Evolutionary conservation across 2,329 filamentous ascomycete genomes (phyloP), one percentile per base, ranked within the genome.

Genomic region (Dothistroma septosporum): DNA sequence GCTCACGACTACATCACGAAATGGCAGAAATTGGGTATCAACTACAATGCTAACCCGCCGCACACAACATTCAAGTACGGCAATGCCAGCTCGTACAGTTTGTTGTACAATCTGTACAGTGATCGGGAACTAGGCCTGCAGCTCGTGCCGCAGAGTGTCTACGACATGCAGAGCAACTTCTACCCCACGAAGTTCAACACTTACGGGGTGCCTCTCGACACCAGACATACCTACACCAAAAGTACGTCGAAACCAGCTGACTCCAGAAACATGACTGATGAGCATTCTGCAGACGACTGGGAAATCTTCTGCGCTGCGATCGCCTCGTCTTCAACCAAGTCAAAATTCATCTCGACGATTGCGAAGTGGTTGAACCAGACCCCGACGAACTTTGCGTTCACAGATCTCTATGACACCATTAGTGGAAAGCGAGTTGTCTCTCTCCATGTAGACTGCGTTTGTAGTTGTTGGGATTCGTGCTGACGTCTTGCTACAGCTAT

Each of bases 61-160:
- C 82, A 83, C 64, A 76, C 80, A 0, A 82, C 78, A 0, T 74
- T 84, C 56, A 76, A 74, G 28, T 85, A 84, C 67, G 77, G 77
- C 33, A 67, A 72, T 52, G 14, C 60, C 2, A 58, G 58, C 12
- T 69, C 70, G 1, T 71, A 68, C 53, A 67, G 78, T 33, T 75
- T 85, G 4, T 74, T 85, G 12, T 85, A 85, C 73, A 85, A 84
- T 55, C 74, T 83, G 6, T 85, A 77, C 70, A 76, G 77, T 33
- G 82, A 84, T 66, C 68, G 70, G 1, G 75, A 82, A 57, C 71
- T 85, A 28, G 71, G 73, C 8, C 70, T 82, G 16, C 67, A 76
- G 31, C 71, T 84, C 32, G 79, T 85, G 4, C 82, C 82, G 0
- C 71, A 80, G 46, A 75, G 71, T 14, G 75, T 85, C 47, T 85